Evolutionary conservation across 2,329 filamentous ascomycete genomes (phyloP).

Genomic region (Fusarium miscanthi): DNA sequence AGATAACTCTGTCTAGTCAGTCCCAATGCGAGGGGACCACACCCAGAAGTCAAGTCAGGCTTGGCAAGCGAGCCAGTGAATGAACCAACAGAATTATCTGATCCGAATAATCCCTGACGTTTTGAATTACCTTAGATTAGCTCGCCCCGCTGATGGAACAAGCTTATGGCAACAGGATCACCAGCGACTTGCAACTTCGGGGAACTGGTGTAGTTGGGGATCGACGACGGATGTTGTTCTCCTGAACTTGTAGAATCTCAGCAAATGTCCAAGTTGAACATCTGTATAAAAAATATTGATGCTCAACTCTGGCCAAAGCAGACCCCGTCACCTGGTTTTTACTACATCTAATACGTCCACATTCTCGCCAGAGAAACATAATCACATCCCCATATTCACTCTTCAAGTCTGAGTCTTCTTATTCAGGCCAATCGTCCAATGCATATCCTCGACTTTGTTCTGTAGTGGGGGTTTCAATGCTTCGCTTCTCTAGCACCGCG

Average conservation of each 20-base stretch:
- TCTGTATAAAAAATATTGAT: background rate
- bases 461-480: constrained; percentile 6
- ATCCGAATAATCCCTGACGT: constrained; percentile 45
- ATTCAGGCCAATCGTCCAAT: background rate
- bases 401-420: background rate
- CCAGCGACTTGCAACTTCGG: background rate
- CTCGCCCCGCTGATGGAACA: constrained; percentile 3
- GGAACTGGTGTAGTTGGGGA: background rate
- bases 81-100: constrained; percentile 50
- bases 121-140: background rate
- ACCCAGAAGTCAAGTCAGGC: background rate
- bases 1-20: constrained; percentile 23
- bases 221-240: background rate
- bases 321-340: background rate
- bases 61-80: constrained; percentile 3
- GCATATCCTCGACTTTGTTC: background rate
- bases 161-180: background rate
- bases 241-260: background rate
- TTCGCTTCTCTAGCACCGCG: constrained; percentile 18
- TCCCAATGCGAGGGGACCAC: background rate
- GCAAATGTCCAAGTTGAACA: background rate
- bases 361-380: background rate
- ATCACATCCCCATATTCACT: background rate
- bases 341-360: background rate
- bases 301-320: background rate